phyloP scores from a whole-genome alignment of 163 green algal species.

The Trebouxiophyceae sp. region DNA sequence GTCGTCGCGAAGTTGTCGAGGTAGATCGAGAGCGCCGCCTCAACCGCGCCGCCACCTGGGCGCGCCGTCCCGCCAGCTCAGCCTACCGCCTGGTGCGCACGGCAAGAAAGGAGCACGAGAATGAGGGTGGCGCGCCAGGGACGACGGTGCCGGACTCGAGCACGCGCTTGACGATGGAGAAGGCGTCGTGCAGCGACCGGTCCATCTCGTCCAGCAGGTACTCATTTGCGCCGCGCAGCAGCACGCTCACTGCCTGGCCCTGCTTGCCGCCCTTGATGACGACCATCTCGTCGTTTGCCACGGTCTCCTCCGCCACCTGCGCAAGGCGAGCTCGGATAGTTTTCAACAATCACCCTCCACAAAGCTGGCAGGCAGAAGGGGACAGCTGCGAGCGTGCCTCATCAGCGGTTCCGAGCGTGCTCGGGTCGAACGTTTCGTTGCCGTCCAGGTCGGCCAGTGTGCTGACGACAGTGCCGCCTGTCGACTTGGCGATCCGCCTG shows the following conservation, averaged over 20 bases:
- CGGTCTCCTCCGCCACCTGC: slow-evolving; percentile 77
- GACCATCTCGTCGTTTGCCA: slow-evolving; percentile 89
- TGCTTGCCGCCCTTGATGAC: slow-evolving; percentile 57
- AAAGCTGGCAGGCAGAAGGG: no score
- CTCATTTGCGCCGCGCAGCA: slow-evolving; percentile 96
- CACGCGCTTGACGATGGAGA: slow-evolving; percentile 97
- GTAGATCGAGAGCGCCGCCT: slow-evolving; percentile 93
- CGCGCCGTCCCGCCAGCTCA: no score
- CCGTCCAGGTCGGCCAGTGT: slow-evolving; percentile 96
- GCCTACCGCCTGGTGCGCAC: no score
- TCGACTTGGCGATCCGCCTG: slow-evolving; percentile 88
- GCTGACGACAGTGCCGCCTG: slow-evolving; percentile 70
- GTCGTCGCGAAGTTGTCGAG: slow-evolving; percentile 95
- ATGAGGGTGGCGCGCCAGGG: slow-evolving; percentile 49
- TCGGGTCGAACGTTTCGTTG: slow-evolving; percentile 89
- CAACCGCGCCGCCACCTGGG: slow-evolving; percentile 88
- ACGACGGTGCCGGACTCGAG: slow-evolving; percentile 89
- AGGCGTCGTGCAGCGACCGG: slow-evolving; percentile 90
- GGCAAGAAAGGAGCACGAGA: no score
- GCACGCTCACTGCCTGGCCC: slow-evolving; percentile 51
- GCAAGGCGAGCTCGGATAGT: background rate
- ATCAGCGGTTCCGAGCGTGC: slow-evolving; percentile 69
- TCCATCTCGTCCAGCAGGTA: slow-evolving; percentile 99
- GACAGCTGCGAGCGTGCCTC: slow-evolving; percentile 43
- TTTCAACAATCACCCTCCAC: no score